A percentile compares a stretch with the other conserved stretches of the same genome.
These are phyloP conservation scores for Boletus barrowsii DNA, from an alignment of 768 basidiomycete species.

Conservation along the genomic window DNA sequence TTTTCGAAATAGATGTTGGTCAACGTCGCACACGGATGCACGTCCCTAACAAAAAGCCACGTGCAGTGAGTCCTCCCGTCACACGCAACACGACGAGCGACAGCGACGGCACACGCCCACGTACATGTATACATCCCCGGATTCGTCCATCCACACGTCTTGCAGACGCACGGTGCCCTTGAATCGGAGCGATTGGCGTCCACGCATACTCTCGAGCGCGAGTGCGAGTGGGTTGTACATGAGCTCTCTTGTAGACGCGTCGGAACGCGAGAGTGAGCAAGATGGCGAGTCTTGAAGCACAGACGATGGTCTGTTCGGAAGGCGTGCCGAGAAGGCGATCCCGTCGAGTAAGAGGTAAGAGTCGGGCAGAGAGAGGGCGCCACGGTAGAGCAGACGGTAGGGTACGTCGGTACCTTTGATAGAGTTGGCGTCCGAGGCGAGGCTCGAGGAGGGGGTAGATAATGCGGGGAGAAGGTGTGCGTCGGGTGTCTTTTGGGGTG, in stretches of 20 bases:
- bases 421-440: neutral
- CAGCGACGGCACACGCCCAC: slow-evolving; percentile 24
- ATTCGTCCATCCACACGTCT: slow-evolving; percentile 60
- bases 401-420: slow-evolving; percentile 4
- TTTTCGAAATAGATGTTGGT: slow-evolving; percentile 71
- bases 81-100: neutral
- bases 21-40: slow-evolving; percentile 62
- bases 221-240: slow-evolving; percentile 69
- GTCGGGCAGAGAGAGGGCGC: slow-evolving; percentile 69
- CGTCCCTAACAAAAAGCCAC: slow-evolving; percentile 45
- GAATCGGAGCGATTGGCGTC: slow-evolving; percentile 59
- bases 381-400: slow-evolving; percentile 68
- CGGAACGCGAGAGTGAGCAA: slow-evolving; percentile 20
- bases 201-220: slow-evolving; percentile 78
- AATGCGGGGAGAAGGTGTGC: neutral
- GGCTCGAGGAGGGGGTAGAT: slow-evolving; percentile 5
- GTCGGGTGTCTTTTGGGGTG: slow-evolving; percentile 15
- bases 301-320: slow-evolving; percentile 31
- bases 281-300: slow-evolving; percentile 31
- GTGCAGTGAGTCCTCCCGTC: neutral
- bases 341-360: slow-evolving; percentile 72
- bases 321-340: slow-evolving; percentile 58
- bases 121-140: slow-evolving; percentile 46
- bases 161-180: slow-evolving; percentile 50
- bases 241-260: slow-evolving; percentile 34